Conservation (phyloP, 768 basidiomycete genomes). For the Termitomyces sp. region DNA sequence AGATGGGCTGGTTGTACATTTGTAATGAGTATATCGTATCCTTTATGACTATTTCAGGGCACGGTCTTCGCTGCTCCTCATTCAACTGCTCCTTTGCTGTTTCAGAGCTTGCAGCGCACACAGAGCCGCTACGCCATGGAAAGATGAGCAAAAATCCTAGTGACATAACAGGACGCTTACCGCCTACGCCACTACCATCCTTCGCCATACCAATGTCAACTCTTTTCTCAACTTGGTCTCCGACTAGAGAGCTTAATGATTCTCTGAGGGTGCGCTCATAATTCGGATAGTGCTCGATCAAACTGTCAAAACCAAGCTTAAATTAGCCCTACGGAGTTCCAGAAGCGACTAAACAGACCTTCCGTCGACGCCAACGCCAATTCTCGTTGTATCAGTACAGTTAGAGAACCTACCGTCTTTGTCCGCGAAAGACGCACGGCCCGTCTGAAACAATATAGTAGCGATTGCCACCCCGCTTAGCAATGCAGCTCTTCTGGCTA, state of each 20-base stretch:
- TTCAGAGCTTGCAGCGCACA: constrained; percentile 82
- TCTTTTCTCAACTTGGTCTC: constrained; percentile 71
- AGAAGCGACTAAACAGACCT: constrained; percentile 40
- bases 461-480: constrained; percentile 87
- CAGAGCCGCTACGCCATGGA: constrained; percentile 59
- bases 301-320: constrained; percentile 33
- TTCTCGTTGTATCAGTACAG: constrained; percentile 35
- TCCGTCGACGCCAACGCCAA: constrained; percentile 90
- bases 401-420: constrained; percentile 25
- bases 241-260: constrained; percentile 71
- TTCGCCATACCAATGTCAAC: constrained; percentile 91
- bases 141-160: constrained; percentile 4
- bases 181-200: constrained; percentile 96
- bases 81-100: constrained; percentile 23
- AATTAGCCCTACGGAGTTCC: background rate
- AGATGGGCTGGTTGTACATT: background rate
- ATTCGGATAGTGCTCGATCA: constrained; percentile 89
- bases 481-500: constrained; percentile 77
- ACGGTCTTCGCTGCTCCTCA: background rate
- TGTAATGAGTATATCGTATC: constrained; percentile 1
- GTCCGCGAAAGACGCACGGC: constrained; percentile 50
- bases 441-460: constrained; percentile 79
- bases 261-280: constrained; percentile 74
- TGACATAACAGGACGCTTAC: constrained; percentile 41
- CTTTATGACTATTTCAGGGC: background rate